Conservation (phyloP, 305 asterid species). For the Ilex paraguariensis region DNA sequence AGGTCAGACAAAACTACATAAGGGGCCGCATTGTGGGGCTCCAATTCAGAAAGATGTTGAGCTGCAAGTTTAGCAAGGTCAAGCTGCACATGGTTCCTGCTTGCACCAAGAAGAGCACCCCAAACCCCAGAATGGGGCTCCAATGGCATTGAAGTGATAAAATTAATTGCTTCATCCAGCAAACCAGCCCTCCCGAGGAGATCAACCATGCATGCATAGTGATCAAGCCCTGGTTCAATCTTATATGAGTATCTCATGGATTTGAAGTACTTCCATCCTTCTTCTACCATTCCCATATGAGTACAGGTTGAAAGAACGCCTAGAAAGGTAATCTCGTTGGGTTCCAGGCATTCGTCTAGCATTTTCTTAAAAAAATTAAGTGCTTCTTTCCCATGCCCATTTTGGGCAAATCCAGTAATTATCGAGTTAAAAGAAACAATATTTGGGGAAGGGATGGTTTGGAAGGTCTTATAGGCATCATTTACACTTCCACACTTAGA, state of each 20-base stretch:
- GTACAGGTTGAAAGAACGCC: slow-evolving; percentile 76
- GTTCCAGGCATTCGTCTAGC: slow-evolving; percentile 38
- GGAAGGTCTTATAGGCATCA: slow-evolving; percentile 50
- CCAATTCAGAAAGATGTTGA: slow-evolving; percentile 40
- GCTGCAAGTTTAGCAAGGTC: slow-evolving; percentile 72
- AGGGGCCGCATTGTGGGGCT: slow-evolving; percentile 64
- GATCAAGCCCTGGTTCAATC: slow-evolving; percentile 66
- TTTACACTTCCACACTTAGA: slow-evolving; percentile 55
- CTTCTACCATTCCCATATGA: slow-evolving; percentile 59
- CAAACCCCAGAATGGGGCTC: slow-evolving; percentile 71
- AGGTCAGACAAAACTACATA: slow-evolving; percentile 66
- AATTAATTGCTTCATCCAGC: slow-evolving; percentile 49
- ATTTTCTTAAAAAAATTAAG: slow-evolving; percentile 39
- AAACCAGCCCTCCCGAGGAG: slow-evolving; percentile 76
- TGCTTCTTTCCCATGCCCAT: slow-evolving; percentile 60
- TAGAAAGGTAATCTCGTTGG: slow-evolving; percentile 62
- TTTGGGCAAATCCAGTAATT: slow-evolving; percentile 67
- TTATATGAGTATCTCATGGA: slow-evolving; percentile 41
- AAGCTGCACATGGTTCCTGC: slow-evolving; percentile 41
- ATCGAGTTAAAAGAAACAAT: slow-evolving; percentile 59
- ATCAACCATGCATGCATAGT: slow-evolving; percentile 78
- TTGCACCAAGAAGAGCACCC: slow-evolving; percentile 86
- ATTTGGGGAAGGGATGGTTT: slow-evolving; percentile 43
- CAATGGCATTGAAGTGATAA: slow-evolving; percentile 61
- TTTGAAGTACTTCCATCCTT: slow-evolving; percentile 50